phyloP scores from a whole-genome alignment of 1,284 basidiomycete genomes.

The Ganoderma meredithae region DNA sequence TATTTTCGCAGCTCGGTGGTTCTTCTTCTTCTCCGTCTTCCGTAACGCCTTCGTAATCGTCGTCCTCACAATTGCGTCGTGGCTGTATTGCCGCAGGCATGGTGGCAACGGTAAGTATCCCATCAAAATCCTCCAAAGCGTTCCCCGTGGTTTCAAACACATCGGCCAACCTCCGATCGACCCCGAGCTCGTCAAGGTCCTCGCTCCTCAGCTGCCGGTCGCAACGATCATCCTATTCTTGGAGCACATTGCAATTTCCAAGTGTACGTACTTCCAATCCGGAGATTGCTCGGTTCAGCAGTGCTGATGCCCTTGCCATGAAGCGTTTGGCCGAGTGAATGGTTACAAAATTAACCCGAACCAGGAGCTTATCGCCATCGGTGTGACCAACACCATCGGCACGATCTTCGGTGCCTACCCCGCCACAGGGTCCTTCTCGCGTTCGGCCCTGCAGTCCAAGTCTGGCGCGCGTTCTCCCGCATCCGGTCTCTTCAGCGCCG shows the following conservation, averaged over 20 bases:
- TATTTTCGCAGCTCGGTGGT: slow-evolving; percentile 57
- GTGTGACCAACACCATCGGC: slow-evolving; percentile 90
- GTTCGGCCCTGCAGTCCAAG: slow-evolving; percentile 94
- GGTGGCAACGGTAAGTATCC: slow-evolving; percentile 71
- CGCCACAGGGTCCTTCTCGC: slow-evolving; percentile 96
- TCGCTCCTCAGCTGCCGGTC: slow-evolving; percentile 85
- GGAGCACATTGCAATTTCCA: slow-evolving; percentile 96
- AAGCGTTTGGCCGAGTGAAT: slow-evolving; percentile 93
- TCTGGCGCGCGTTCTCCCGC: slow-evolving; percentile 95
- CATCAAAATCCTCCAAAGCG: slow-evolving; percentile 84
- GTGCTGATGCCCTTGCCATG: neutral
- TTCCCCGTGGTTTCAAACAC: slow-evolving; percentile 84
- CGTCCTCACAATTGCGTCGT: slow-evolving; percentile 84
- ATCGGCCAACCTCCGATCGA: slow-evolving; percentile 77
- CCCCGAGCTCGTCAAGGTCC: slow-evolving; percentile 64
- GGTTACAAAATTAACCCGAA: slow-evolving; percentile 97
- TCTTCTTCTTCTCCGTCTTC: slow-evolving; percentile 87
- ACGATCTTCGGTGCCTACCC: slow-evolving; percentile 92
- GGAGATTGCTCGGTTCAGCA: no score
- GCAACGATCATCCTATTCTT: slow-evolving; percentile 94
- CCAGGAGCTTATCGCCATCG: slow-evolving; percentile 97
- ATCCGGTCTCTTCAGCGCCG: slow-evolving; percentile 86
- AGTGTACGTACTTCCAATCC: slow-evolving; percentile 58
- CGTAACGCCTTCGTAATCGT: slow-evolving; percentile 89
- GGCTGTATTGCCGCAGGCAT: slow-evolving; percentile 74